These are phyloP conservation scores for Sapria himalayana DNA, from an alignment of 345 rosid species.

Conservation along the genomic window DNA sequence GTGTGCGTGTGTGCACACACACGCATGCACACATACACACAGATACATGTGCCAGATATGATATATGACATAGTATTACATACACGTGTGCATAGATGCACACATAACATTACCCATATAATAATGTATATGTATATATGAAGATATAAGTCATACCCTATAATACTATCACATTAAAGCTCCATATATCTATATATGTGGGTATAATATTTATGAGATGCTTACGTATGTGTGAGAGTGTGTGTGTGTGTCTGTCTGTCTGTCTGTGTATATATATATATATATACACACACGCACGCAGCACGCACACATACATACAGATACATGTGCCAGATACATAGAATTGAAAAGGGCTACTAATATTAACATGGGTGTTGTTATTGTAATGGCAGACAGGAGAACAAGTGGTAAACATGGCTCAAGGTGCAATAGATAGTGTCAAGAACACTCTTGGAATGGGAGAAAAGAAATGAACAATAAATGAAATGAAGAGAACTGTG, in stretches of 20 bases:
- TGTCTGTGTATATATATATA: neutral
- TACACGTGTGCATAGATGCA: neutral
- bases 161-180: too few species aligned
- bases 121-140: too few species aligned
- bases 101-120: neutral
- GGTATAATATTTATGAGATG: neutral
- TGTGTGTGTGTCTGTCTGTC: neutral
- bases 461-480: neutral
- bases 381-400: neutral
- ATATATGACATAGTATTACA: neutral
- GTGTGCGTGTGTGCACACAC: neutral
- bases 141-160: too few species aligned
- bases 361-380: neutral
- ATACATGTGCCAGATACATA: neutral
- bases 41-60: neutral
- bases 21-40: neutral
- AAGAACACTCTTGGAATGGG: conserved; percentile 2
- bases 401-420: neutral
- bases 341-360: neutral
- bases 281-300: too few species aligned
- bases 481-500: too few species aligned
- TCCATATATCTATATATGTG: too few species aligned
- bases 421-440: conserved; percentile 2
- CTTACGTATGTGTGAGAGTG: neutral
- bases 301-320: too few species aligned